Percentiles rank a stretch among this genome's conserved stretches.
phyloP scores from a whole-genome alignment of 768 basidiomycete species.

The Termitomyces sp. region DNA sequence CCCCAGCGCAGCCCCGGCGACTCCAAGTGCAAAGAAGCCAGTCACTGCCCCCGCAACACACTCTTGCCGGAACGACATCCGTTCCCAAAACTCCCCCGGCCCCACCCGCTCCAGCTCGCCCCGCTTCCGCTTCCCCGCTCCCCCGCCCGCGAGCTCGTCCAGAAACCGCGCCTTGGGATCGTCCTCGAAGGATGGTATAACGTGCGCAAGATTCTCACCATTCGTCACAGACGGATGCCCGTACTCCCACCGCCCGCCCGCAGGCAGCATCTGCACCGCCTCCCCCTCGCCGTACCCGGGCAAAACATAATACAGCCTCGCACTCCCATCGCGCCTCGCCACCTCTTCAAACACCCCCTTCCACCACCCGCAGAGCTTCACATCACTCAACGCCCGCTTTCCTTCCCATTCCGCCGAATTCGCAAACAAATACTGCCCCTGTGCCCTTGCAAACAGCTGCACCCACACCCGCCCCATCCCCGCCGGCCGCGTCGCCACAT shows the following conservation, averaged over 20 bases:
- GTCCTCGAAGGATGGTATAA: slow-evolving; percentile 91
- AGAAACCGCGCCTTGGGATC: slow-evolving; percentile 94
- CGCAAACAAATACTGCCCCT: slow-evolving; percentile 91
- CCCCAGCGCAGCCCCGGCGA: slow-evolving; percentile 8
- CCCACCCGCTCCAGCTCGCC: slow-evolving; percentile 58
- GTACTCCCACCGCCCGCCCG: slow-evolving; percentile 53
- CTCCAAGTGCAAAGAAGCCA: slow-evolving; percentile 81
- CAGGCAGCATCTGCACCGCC: slow-evolving; percentile 41
- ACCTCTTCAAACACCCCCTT: slow-evolving; percentile 63
- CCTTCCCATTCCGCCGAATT: slow-evolving; percentile 67
- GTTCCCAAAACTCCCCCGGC: slow-evolving; percentile 91
- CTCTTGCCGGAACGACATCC: slow-evolving; percentile 95
- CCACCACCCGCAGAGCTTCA: slow-evolving; percentile 91
- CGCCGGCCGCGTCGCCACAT: slow-evolving; percentile 59
- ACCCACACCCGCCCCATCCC: slow-evolving; percentile 61
- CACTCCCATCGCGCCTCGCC: slow-evolving; percentile 26
- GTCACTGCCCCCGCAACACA: slow-evolving; percentile 88
- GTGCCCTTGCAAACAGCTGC: slow-evolving; percentile 87
- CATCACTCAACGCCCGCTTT: slow-evolving; percentile 75
- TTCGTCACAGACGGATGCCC: slow-evolving; percentile 68
- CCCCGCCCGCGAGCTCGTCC: slow-evolving; percentile 76
- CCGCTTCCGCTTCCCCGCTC: slow-evolving; percentile 52
- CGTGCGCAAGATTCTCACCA: slow-evolving; percentile 53
- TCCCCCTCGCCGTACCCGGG: slow-evolving; percentile 69
- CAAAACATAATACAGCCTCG: slow-evolving; percentile 53